Percentiles rank a stretch among this genome's conserved stretches.
Conservation (phyloP, 352 stramenopile genomes). For the Bremia lactucae region DNA sequence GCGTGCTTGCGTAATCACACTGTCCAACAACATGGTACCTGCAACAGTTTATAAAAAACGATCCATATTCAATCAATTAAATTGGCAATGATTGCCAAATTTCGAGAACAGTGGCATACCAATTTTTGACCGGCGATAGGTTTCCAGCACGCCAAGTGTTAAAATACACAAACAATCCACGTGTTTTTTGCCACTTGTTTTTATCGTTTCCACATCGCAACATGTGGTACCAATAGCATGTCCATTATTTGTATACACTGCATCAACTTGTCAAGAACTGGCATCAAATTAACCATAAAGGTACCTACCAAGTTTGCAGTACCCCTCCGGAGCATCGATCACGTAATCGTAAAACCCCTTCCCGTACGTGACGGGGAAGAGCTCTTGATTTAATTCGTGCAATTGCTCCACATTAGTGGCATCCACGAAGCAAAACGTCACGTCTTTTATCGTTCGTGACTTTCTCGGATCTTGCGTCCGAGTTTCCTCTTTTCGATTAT, state of each 20-base stretch:
- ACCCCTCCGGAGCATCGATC: constrained; percentile 38
- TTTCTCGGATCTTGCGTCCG: no score
- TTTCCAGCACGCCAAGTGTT: constrained; percentile 85
- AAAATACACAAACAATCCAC: constrained; percentile 74
- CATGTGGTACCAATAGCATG: constrained; percentile 80
- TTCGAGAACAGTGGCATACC: constrained; percentile 2
- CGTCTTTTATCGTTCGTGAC: constrained; percentile 4
- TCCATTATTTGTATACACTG: constrained; percentile 65
- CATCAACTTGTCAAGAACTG: not conserved
- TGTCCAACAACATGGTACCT: constrained; percentile 38
- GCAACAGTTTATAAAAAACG: constrained; percentile 13
- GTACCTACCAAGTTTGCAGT: constrained; percentile 41
- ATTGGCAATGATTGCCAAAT: not conserved
- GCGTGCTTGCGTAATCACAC: constrained; percentile 25
- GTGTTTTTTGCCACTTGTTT: constrained; percentile 8
- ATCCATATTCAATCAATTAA: not conserved
- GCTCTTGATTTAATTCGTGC: constrained; percentile 77
- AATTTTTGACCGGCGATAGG: constrained; percentile 61
- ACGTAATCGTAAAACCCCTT: constrained; percentile 89
- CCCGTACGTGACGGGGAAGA: constrained; percentile 89
- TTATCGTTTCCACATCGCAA: constrained; percentile 64
- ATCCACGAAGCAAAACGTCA: constrained; percentile 45
- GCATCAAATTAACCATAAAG: not conserved
- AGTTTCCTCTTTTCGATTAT: no score
- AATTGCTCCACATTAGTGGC: constrained; percentile 62